Evolutionary conservation across 495 filamentous ascomycete species (phyloP).

Genomic region (Neurospora sp.): DNA sequence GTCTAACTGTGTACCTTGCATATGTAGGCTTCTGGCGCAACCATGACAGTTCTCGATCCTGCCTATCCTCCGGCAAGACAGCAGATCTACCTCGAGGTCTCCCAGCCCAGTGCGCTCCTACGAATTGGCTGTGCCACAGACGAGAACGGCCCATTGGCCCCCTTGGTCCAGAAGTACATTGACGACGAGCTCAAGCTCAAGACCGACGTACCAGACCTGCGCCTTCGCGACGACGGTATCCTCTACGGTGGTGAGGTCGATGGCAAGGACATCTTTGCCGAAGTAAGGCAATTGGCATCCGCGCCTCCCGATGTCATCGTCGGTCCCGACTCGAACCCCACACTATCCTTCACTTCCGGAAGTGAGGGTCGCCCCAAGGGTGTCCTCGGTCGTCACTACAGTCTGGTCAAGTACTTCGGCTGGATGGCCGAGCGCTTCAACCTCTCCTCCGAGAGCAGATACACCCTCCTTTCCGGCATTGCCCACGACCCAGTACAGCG

Average conservation of each 20-base stretch:
- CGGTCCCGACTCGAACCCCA: constrained; percentile 84
- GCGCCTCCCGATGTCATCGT: constrained; percentile 63
- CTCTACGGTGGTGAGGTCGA: constrained; percentile 57
- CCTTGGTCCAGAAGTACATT: constrained; percentile 64
- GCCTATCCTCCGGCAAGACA: constrained; percentile 82
- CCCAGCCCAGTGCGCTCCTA: constrained; percentile 68
- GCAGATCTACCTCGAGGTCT: constrained; percentile 84
- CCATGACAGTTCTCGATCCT: constrained; percentile 79
- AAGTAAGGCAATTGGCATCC: constrained; percentile 40
- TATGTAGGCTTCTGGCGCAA: constrained; percentile 49
- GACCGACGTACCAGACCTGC: constrained; percentile 67
- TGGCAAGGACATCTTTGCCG: constrained; percentile 56
- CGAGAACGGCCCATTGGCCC: constrained; percentile 62
- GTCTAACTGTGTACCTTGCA: not conserved
- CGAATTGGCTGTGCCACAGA: constrained; percentile 69
- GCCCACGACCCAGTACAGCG: constrained; percentile 87
- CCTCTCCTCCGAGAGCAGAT: constrained; percentile 63
- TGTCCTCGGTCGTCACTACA: constrained; percentile 81
- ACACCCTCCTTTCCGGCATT: constrained; percentile 77
- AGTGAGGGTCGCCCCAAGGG: constrained; percentile 69
- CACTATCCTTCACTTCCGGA: constrained; percentile 76
- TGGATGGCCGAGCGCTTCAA: constrained; percentile 88
- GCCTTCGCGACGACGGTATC: constrained; percentile 62
- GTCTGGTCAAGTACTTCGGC: constrained; percentile 73
- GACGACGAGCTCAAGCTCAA: constrained; percentile 60